Conservation (phyloP, 345 rosid species). For the Raphanus raphanistrum region DNA sequence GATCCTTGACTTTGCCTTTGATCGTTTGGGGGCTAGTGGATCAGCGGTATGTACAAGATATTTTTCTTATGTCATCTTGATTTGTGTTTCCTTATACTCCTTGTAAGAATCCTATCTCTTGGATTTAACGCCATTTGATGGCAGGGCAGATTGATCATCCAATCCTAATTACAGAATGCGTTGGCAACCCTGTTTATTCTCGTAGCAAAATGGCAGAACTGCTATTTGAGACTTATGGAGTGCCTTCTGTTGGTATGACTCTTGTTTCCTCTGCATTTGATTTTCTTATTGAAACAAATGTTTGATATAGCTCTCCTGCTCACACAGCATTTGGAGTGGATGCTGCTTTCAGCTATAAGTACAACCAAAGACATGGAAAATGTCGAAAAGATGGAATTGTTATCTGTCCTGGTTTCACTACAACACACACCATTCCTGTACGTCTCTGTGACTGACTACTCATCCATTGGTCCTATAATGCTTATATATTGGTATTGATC, state of each 20-base stretch:
- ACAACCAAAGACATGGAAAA: conserved; percentile 76
- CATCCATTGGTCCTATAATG: conserved; percentile 9
- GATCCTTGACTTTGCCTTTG: conserved; percentile 95
- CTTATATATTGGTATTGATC: neutral
- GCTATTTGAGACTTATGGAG: conserved; percentile 94
- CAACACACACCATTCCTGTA: conserved; percentile 89
- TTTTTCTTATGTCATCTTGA: conserved; percentile 8
- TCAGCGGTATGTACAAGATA: conserved; percentile 52
- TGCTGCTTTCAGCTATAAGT: conserved; percentile 92
- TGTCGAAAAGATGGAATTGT: conserved; percentile 87
- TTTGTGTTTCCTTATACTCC: conserved; percentile 4
- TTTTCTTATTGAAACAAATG: neutral
- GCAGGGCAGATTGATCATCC: conserved; percentile 92
- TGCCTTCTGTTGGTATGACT: conserved; percentile 84
- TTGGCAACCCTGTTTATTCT: conserved; percentile 87
- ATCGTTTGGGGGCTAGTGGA: conserved; percentile 86
- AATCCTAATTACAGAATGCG: conserved; percentile 86
- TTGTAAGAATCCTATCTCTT: conserved; percentile 30
- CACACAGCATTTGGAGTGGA: conserved; percentile 87
- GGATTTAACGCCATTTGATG: conserved; percentile 52
- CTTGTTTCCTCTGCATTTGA: neutral
- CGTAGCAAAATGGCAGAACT: conserved; percentile 99
- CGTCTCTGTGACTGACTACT: conserved; percentile 26
- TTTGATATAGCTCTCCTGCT: conserved; percentile 10
- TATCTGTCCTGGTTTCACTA: conserved; percentile 79